Conservation (phyloP, 208 protist species). For the Novymonas esmeraldas region DNA sequence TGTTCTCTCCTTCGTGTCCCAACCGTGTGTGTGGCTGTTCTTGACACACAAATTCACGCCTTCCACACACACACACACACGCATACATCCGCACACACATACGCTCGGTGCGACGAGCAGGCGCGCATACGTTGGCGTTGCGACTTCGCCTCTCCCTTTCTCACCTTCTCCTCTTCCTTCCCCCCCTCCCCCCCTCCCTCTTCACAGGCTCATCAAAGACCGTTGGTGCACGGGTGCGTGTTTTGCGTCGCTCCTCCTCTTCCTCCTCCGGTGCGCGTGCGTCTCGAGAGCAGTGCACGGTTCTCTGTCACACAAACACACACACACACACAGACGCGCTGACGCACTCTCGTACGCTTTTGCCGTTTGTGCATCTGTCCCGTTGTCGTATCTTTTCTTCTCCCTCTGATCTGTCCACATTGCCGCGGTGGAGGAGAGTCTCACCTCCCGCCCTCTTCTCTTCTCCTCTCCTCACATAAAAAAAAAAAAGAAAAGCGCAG, state of each 20-base stretch:
- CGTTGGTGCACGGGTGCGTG: too few species aligned
- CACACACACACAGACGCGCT: too few species aligned
- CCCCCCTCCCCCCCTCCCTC: background rate
- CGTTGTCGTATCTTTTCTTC: too few species aligned
- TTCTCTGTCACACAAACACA: too few species aligned
- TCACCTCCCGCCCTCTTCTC: background rate
- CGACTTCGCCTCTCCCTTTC: constrained; percentile 2
- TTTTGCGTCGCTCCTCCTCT: too few species aligned
- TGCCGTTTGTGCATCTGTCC: too few species aligned
- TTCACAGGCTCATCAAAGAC: background rate
- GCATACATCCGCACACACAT: background rate
- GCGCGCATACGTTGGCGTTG: background rate
- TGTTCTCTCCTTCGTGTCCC: background rate
- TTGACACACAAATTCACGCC: background rate
- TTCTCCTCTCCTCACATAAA: background rate
- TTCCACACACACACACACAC: background rate
- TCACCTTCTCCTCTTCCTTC: background rate
- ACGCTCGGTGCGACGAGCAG: background rate
- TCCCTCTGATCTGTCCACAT: background rate
- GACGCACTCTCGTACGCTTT: too few species aligned
- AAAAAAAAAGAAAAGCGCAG: background rate
- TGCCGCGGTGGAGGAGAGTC: background rate
- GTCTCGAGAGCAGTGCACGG: too few species aligned
- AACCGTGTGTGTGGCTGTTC: background rate
- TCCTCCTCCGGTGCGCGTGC: too few species aligned